These are phyloP conservation scores for Emergomyces orientalis DNA, from an alignment of 2,329 filamentous ascomycete genomes.

Conservation along the genomic window DNA sequence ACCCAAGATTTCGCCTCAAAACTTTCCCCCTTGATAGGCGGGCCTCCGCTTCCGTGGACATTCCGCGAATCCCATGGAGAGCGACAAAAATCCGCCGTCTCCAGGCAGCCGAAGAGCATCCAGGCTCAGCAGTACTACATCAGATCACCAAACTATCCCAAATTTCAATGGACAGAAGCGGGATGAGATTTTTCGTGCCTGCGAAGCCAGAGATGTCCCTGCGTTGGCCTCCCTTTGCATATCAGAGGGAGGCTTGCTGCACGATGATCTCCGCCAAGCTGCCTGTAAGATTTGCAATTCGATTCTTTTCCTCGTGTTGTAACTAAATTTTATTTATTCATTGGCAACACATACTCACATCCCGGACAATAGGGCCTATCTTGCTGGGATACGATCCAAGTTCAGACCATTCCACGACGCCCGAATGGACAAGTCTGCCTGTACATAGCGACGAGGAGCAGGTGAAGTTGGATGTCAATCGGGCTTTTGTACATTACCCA, in stretches of 20 bases:
- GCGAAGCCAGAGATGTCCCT: slow-evolving; percentile 48
- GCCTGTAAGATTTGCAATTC: slow-evolving; percentile 56
- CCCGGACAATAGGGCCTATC: slow-evolving; percentile 39
- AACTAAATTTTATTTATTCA: background rate
- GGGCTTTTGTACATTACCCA: slow-evolving; percentile 97
- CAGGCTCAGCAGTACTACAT: background rate
- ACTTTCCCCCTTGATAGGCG: background rate
- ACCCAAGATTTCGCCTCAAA: background rate
- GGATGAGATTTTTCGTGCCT: slow-evolving; percentile 50
- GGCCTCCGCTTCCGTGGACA: background rate
- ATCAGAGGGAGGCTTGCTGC: slow-evolving; percentile 57
- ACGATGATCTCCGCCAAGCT: slow-evolving; percentile 57
- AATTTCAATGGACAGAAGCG: slow-evolving; percentile 27
- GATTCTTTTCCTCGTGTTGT: background rate
- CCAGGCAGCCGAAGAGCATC: background rate
- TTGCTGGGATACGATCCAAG: slow-evolving; percentile 35
- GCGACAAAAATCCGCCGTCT: background rate
- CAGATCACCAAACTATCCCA: background rate
- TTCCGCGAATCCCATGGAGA: slow-evolving; percentile 1
- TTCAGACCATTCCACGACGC: slow-evolving; percentile 11
- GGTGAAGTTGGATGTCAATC: slow-evolving; percentile 82
- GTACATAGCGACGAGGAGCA: slow-evolving; percentile 83
- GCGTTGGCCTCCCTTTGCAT: slow-evolving; percentile 51
- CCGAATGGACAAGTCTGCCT: slow-evolving; percentile 52
- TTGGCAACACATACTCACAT: slow-evolving; percentile 5